Evolutionary conservation across 208 protist species (phyloP).

Genomic region (Phytomonas sp.): DNA sequence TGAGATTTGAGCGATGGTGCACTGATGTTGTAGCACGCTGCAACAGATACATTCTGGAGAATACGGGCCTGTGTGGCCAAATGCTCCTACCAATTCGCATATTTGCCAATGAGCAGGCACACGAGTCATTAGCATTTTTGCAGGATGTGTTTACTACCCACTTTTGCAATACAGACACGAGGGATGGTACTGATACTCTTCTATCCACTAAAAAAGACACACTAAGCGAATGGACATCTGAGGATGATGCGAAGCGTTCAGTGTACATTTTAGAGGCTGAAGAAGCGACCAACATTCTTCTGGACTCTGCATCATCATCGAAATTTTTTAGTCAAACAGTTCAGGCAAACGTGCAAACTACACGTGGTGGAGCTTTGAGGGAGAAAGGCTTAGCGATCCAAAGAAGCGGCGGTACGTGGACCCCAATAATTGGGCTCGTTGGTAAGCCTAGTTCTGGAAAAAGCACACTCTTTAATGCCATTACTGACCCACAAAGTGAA

Average conservation of each 20-base stretch:
- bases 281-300: background rate
- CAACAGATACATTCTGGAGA: constrained; percentile 36
- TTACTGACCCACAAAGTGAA: constrained; percentile 74
- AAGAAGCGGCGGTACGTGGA: constrained; percentile 44
- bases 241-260: constrained; percentile 22
- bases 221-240: constrained; percentile 20
- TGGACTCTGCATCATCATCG: background rate
- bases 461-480: constrained; percentile 92
- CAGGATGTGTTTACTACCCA: constrained; percentile 20
- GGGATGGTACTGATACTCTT: background rate
- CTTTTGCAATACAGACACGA: background rate
- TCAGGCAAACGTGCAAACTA: background rate
- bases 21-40: constrained; percentile 24
- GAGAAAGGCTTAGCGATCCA: background rate
- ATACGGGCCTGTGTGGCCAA: constrained; percentile 29
- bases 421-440: constrained; percentile 88
- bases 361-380: background rate
- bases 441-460: constrained; percentile 88
- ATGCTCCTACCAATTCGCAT: constrained; percentile 65
- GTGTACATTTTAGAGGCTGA: constrained; percentile 1
- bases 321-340: background rate
- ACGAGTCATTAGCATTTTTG: constrained; percentile 24
- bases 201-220: background rate
- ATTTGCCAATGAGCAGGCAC: constrained; percentile 31
- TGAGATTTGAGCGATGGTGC: constrained; percentile 51